phyloP scores from a whole-genome alignment of 768 basidiomycete genomes.

The Pleurotus giganteus region DNA sequence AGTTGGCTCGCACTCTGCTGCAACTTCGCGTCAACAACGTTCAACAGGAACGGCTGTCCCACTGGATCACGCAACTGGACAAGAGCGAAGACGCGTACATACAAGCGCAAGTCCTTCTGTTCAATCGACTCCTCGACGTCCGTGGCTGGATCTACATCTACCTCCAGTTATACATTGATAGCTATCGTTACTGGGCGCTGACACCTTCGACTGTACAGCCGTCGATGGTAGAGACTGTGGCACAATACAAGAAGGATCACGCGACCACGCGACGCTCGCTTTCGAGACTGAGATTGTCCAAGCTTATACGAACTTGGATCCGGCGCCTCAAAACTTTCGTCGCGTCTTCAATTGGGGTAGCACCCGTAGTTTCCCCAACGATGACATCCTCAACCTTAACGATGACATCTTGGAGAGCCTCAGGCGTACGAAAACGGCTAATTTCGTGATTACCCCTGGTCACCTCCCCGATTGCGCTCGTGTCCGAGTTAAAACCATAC shows the following conservation, averaged over 20 bases:
- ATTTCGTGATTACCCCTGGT: neutral
- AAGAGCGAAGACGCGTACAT: neutral
- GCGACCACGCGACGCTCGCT: neutral
- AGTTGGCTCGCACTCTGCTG: neutral
- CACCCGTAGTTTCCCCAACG: neutral
- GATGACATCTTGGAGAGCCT: neutral
- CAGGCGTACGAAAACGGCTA: neutral
- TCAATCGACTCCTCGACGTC: neutral
- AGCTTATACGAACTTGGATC: neutral
- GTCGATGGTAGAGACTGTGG: neutral
- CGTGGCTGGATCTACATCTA: neutral
- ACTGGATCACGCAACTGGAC: neutral
- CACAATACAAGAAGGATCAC: neutral
- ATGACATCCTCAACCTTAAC: no score
- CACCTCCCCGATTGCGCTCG: neutral
- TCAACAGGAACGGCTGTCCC: neutral
- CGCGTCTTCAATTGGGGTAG: neutral
- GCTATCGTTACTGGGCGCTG: neutral
- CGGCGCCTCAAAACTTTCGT: neutral
- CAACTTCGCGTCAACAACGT: neutral
- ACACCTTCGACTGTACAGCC: neutral
- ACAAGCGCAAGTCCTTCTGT: neutral
- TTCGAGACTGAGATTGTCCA: neutral
- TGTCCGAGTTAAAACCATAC: neutral
- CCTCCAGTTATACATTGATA: neutral